Evolutionary conservation across 306 rosid species (phyloP), one percentile per base, ranked within the genome.

Genomic region (Cucumis hystrix): DNA sequence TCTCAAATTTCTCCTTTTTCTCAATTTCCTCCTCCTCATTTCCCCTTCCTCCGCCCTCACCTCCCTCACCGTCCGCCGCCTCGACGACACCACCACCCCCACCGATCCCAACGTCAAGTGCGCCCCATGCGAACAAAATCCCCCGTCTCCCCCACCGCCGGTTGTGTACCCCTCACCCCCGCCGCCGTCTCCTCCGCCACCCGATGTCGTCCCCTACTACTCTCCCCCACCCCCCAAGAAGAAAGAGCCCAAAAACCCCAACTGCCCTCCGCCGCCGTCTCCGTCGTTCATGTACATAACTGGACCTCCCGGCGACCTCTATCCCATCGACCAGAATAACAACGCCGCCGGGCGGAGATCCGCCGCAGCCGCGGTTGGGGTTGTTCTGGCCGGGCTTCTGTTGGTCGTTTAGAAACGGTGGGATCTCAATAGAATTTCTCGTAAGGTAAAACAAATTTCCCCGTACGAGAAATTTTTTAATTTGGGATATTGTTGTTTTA

Each of bases 211-310:
- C 14, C 6, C 11, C 59, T 71, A 71, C 59, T 71, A 71, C 76
- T 71, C 76, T 25, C 76, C 76, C 5, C 76, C 76, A 15, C 76
- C 76, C 1, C 76, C 76, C 4, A 71, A 71, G 76, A 69, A 69
- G 55, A 45, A 70, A 58, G 58, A 70, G 2, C 40, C 5, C 40
- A 47, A 71, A 21, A 49, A 12, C 59, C 16, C 37, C 76, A 23
- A 47, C 76, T 47, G 39, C n/a, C 76, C 76, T 0, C 76, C 76
- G 5, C 76, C 76, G 21, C 76, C 76, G n/a, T 4, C 74, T 0
- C 21, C 76, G 6, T n/a, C 54, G 8, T 71, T 71, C 59, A 71
- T 13, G 41, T 71, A 71, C 59, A 71, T 71, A 71, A 71, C 59
- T 8, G 76, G 76, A 10, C 76, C 76, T 14, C 76, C 76, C 23